These are phyloP conservation scores for Tetrahymena elliotti DNA, from an alignment of 73 alveolate genomes.

Conservation along the genomic window DNA sequence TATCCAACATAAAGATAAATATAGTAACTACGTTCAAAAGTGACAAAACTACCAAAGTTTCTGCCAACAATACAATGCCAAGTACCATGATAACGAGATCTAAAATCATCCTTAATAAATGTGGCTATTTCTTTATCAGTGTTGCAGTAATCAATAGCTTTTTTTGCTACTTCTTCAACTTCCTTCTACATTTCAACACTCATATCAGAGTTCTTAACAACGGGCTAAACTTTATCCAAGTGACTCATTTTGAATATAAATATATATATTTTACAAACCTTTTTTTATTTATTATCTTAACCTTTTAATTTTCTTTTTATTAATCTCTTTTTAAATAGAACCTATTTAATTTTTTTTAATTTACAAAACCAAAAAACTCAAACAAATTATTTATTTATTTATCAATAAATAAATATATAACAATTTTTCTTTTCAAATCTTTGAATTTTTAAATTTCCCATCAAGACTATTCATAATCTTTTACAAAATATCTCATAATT, in stretches of 20 bases:
- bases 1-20: conserved; percentile 94
- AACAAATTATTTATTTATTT: no score
- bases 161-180: conserved; percentile 32
- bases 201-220: conserved; percentile 28
- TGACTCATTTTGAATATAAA: background rate
- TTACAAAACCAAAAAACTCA: background rate
- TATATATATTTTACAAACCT: background rate
- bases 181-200: conserved; percentile 43
- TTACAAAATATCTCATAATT: background rate
- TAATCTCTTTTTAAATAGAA: background rate
- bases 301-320: background rate
- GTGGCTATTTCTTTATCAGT: conserved; percentile 38
- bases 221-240: conserved; percentile 32
- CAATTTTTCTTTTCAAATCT: background rate
- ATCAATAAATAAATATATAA: no score
- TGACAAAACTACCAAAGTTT: conserved; percentile 88
- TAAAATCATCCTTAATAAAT: conserved; percentile 34
- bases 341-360: background rate
- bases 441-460: background rate
- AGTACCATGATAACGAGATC: conserved; percentile 42
- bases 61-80: conserved; percentile 99
- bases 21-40: conserved; percentile 88
- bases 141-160: conserved; percentile 25
- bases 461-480: background rate
- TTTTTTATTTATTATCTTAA: background rate